Conservation (phyloP, 441 rosid species). For the Gossypium schwendimanii region DNA sequence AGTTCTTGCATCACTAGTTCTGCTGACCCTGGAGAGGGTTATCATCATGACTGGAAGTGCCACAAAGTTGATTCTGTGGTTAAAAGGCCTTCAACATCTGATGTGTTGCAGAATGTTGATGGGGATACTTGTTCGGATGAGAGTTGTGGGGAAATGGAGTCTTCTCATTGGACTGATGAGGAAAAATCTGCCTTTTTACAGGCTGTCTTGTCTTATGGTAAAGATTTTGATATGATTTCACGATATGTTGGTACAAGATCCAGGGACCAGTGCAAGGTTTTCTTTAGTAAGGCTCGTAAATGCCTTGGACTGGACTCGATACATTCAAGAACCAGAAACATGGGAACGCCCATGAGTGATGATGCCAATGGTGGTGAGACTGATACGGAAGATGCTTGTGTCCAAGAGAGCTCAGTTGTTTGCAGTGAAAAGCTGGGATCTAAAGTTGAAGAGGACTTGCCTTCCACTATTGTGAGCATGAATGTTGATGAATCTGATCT, state of each 20-base stretch:
- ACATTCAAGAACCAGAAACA: constrained; percentile 36
- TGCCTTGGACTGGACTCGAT: constrained; percentile 81
- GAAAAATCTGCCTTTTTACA: constrained; percentile 71
- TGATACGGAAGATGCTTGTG: constrained; percentile 60
- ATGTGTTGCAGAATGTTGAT: constrained; percentile 55
- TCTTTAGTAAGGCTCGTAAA: constrained; percentile 88
- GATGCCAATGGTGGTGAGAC: constrained; percentile 68
- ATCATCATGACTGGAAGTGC: constrained; percentile 39
- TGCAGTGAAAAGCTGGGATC: constrained; percentile 36
- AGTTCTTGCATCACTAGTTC: constrained; percentile 78
- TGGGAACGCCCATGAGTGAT: constrained; percentile 43
- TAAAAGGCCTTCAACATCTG: constrained; percentile 50
- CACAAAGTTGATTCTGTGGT: constrained; percentile 38
- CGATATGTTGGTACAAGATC: constrained; percentile 62
- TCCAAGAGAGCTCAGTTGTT: constrained; percentile 44
- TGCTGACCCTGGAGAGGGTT: constrained; percentile 51
- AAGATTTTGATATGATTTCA: constrained; percentile 78
- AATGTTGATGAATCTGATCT: constrained; percentile 36
- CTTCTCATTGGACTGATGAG: constrained; percentile 87
- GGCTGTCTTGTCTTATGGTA: constrained; percentile 76
- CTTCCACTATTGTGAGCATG: constrained; percentile 20
- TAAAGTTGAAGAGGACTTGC: constrained; percentile 31
- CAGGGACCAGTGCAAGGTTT: constrained; percentile 77
- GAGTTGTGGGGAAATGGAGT: constrained; percentile 78
- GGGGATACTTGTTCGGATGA: constrained; percentile 91